Evolutionary conservation across 352 stramenopile genomes (phyloP).

Genomic region (Phytophthora fragariaefolia): DNA sequence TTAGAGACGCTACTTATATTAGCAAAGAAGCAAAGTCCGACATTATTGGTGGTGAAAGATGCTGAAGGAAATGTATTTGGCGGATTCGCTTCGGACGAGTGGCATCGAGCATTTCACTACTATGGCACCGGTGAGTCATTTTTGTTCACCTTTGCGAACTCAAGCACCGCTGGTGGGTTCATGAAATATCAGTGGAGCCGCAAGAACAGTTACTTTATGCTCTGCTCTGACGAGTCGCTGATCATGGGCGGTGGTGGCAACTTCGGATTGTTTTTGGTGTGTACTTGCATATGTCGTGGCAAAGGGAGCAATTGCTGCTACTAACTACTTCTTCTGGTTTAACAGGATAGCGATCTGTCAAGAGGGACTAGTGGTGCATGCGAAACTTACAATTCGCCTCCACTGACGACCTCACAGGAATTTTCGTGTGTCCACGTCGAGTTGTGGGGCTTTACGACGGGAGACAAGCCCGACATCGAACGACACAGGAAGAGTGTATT

Average conservation of each 20-base stretch:
- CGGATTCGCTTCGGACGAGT: constrained; percentile 82
- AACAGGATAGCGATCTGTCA: constrained; percentile 85
- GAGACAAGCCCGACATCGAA: constrained; percentile 54
- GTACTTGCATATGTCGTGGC: neutral
- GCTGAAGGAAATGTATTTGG: constrained; percentile 81
- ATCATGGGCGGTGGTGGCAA: constrained; percentile 91
- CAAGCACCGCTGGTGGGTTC: constrained; percentile 47
- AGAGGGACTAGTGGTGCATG: constrained; percentile 84
- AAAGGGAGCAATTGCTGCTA: neutral
- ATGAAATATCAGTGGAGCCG: constrained; percentile 88
- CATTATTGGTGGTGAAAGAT: constrained; percentile 85
- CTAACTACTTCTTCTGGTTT: constrained; percentile 10
- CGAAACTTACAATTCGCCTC: constrained; percentile 88
- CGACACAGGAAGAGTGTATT: constrained; percentile 71
- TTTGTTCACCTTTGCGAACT: constrained; percentile 84
- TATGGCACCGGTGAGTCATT: constrained; percentile 90
- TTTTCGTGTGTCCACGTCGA: constrained; percentile 87
- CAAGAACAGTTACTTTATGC: constrained; percentile 92
- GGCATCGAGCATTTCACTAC: constrained; percentile 84
- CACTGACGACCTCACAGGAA: constrained; percentile 77
- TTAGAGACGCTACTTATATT: constrained; percentile 78
- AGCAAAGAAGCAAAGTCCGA: constrained; percentile 74
- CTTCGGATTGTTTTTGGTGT: constrained; percentile 91
- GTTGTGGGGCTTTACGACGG: constrained; percentile 84
- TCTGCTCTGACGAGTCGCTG: constrained; percentile 91